Evolutionary conservation across 1,284 basidiomycete genomes (phyloP), one percentile per base, ranked within the genome.

Genomic region (Tilletia setariae): DNA sequence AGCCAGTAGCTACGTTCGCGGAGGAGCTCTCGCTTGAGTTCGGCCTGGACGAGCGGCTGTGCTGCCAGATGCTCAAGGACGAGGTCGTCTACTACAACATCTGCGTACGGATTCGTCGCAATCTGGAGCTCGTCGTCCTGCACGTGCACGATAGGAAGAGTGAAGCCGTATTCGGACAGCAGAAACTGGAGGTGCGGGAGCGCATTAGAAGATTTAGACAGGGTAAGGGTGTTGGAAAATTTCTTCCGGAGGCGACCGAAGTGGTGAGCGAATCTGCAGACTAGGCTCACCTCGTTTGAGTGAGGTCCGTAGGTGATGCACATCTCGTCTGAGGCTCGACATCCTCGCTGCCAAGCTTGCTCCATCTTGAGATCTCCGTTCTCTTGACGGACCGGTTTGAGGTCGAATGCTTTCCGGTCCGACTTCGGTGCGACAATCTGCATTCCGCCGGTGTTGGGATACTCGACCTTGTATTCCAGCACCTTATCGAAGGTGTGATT

Each of bases 61-160:
- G 56, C 35, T 40, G 25, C 28, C 8, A 61, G 56, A 9, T 19
- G 23, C 25, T 32, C 16, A 2, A 21, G 9, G 56, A 61, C 32
- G 15, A 61, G 56, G 56, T 61, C 56, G 32, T 61, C 56, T 32
- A 61, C 56, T 16, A 61, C 56, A 16, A 61, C 56, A 9, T 61
- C 56, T 25, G 56, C 56, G 28, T 30, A 61, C 3, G 56, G 56
- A 16, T 61, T 61, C 30, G 28, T 61, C 13, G 8, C 28, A 30
- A 61, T 28, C 30, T 61, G 11, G 30, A 35, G 30, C 32, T 25
- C 15, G 28, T 13, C 56, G 30, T 61, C 30, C 9, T 61, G 13
- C 16, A 30, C 35, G 28, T 35, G 13, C 28, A 61, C 15, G 56
- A 61, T 61, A 30, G 56, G 28, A 2, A 61, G 56, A 21, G 35